phyloP scores from a whole-genome alignment of 371 early-diverging fungal genomes.

The Mortierella sp. region DNA sequence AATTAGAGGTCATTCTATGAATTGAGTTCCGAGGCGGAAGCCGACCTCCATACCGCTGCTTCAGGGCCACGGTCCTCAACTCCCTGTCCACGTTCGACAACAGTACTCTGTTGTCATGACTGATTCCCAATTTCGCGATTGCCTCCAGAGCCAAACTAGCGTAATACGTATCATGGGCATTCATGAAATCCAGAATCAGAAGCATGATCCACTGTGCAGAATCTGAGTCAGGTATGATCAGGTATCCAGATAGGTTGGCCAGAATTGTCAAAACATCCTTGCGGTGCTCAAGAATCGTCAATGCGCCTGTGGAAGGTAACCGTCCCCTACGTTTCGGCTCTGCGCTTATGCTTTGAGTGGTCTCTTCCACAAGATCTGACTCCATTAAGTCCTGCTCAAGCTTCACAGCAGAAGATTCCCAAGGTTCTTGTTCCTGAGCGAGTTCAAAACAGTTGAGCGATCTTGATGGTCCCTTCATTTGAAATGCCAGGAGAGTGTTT shows the following conservation, averaged over 20 bases:
- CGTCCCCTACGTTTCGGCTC: conserved; percentile 3
- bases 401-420: not conserved
- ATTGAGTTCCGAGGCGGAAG: conserved; percentile 5
- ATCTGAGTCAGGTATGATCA: conserved; percentile 53
- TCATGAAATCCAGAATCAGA: conserved; percentile 66
- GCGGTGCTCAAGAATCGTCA: conserved; percentile 67
- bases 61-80: conserved; percentile 18
- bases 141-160: conserved; percentile 68
- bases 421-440: not conserved
- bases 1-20: not conserved
- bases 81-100: conserved; percentile 58
- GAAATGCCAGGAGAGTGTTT: conserved; percentile 27
- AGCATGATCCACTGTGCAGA: conserved; percentile 60
- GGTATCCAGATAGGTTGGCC: conserved; percentile 64
- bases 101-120: conserved; percentile 66
- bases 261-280: conserved; percentile 68
- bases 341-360: not conserved
- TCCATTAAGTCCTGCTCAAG: not conserved
- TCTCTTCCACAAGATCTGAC: not conserved
- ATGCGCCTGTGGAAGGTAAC: conserved; percentile 40
- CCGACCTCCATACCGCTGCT: conserved; percentile 21
- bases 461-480: conserved; percentile 22
- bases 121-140: conserved; percentile 68
- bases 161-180: conserved; percentile 71
- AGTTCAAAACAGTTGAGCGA: not conserved